phyloP scores from a whole-genome alignment of 2,329 filamentous ascomycete genomes.

The Scedosporium dehoogii region DNA sequence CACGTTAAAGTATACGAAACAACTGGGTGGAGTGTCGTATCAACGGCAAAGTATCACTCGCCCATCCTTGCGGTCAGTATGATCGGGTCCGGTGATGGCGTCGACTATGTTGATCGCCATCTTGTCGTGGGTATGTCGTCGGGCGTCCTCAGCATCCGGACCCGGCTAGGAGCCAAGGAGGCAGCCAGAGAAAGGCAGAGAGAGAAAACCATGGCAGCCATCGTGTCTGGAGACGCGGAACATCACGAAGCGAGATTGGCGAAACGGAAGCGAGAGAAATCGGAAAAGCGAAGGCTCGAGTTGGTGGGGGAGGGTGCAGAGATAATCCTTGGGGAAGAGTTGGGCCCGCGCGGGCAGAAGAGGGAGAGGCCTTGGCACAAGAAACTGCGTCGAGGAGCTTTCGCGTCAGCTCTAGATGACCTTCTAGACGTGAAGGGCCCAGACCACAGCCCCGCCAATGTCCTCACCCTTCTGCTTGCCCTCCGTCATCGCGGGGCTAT shows the following conservation, averaged over 20 bases:
- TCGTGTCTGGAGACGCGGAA: conserved; percentile 68
- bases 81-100: conserved; percentile 34
- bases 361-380: conserved; percentile 70
- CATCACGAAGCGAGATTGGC: conserved; percentile 63
- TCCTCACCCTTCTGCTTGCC: conserved; percentile 71
- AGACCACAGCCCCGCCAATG: conserved; percentile 49
- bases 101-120: conserved; percentile 69
- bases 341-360: conserved; percentile 21
- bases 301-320: conserved; percentile 77
- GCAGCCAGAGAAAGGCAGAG: conserved; percentile 67
- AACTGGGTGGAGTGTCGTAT: conserved; percentile 90
- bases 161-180: conserved; percentile 74
- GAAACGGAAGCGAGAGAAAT: conserved; percentile 52
- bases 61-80: conserved; percentile 80
- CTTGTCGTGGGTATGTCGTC: conserved; percentile 92
- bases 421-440: conserved; percentile 49
- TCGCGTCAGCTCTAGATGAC: conserved; percentile 66
- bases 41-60: conserved; percentile 83
- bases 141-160: conserved; percentile 82
- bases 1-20: conserved; percentile 98
- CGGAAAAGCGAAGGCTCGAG: conserved; percentile 52
- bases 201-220: conserved; percentile 74
- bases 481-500: conserved; percentile 82
- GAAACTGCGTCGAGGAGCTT: conserved; percentile 69
- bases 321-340: conserved; percentile 73